These are phyloP conservation scores for Cyathus striatus DNA, from an alignment of 768 basidiomycete species.

Conservation along the genomic window DNA sequence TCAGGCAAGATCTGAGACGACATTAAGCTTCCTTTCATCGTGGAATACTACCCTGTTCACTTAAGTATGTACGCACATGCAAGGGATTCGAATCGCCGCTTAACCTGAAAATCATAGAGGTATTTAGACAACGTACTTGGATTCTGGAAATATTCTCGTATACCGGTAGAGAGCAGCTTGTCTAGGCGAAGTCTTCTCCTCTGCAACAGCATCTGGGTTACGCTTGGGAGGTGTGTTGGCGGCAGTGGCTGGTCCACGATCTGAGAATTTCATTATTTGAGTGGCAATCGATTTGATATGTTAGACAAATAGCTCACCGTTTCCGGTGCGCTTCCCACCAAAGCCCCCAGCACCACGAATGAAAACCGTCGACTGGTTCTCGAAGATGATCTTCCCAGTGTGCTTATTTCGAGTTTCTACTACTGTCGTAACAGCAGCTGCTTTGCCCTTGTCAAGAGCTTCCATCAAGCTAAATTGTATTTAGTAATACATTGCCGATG, in stretches of 20 bases:
- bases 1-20: slow-evolving; percentile 73
- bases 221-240: slow-evolving; percentile 78
- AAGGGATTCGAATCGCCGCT: slow-evolving; percentile 92
- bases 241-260: slow-evolving; percentile 87
- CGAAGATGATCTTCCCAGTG: slow-evolving; percentile 78
- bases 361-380: slow-evolving; percentile 89
- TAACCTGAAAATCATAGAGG: slow-evolving; percentile 44
- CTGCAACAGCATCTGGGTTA: slow-evolving; percentile 76
- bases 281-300: background rate
- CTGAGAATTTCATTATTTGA: slow-evolving; percentile 29
- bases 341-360: slow-evolving; percentile 96
- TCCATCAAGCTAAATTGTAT: slow-evolving; percentile 54
- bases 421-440: slow-evolving; percentile 79
- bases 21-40: background rate
- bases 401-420: slow-evolving; percentile 77
- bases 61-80: slow-evolving; percentile 47
- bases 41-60: too few relatives aligned
- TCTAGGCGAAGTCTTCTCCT: slow-evolving; percentile 77
- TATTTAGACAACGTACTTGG: background rate
- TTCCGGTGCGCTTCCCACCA: slow-evolving; percentile 83
- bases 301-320: slow-evolving; percentile 40
- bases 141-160: background rate
- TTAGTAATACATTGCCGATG: background rate
- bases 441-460: slow-evolving; percentile 89
- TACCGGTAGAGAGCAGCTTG: slow-evolving; percentile 94